Percentiles rank a stretch among this genome's conserved stretches.
Evolutionary conservation across 352 stramenopile genomes (phyloP).

Genomic region (Globisporangium canariense): DNA sequence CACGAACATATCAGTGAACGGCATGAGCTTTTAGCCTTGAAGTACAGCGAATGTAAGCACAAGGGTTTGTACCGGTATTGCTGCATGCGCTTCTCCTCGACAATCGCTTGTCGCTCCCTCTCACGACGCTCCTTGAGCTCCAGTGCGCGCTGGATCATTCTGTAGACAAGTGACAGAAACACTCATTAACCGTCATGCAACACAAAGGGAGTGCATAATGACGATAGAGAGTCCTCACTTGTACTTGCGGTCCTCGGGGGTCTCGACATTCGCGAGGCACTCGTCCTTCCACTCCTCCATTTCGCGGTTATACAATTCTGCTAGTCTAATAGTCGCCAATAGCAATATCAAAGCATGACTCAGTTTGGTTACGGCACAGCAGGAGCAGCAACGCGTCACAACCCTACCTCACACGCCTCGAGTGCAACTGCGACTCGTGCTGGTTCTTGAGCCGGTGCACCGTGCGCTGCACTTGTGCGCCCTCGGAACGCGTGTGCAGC

Average conservation of each 20-base stretch:
- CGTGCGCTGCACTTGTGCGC: slow-evolving; percentile 40
- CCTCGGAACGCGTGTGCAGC: slow-evolving; percentile 48
- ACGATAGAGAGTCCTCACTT: slow-evolving; percentile 34
- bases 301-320: slow-evolving; percentile 72
- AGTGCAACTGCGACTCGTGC: slow-evolving; percentile 71
- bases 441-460: slow-evolving; percentile 64
- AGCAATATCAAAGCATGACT: neutral
- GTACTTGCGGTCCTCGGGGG: slow-evolving; percentile 71
- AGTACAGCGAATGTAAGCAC: neutral
- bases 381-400: neutral
- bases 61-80: slow-evolving; percentile 54
- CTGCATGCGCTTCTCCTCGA: slow-evolving; percentile 73
- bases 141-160: slow-evolving; percentile 73
- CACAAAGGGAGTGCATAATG: neutral
- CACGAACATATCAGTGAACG: neutral
- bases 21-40: no score
- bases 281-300: slow-evolving; percentile 69
- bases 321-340: slow-evolving; percentile 32
- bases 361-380: neutral
- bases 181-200: neutral
- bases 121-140: slow-evolving; percentile 71
- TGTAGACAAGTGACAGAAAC: slow-evolving; percentile 5
- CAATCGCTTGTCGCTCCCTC: slow-evolving; percentile 47
- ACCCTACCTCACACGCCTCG: slow-evolving; percentile 38
- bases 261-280: slow-evolving; percentile 71